phyloP scores from a whole-genome alignment of 441 rosid genomes.

The Biscutella laevigata region DNA sequence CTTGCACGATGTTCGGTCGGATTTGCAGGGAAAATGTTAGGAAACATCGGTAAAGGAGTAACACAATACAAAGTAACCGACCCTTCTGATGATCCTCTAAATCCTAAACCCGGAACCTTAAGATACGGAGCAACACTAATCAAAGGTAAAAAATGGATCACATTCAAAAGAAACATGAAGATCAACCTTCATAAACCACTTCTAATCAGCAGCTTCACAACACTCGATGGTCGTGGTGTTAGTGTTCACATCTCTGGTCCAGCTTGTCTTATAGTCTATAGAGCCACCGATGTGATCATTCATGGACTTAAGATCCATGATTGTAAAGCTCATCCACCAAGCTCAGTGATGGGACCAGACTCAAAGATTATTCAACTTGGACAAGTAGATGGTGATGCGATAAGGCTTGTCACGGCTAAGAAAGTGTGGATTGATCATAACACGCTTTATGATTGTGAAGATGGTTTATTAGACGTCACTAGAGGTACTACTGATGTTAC shows the following conservation, averaged over 20 bases:
- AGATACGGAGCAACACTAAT: constrained; percentile 55
- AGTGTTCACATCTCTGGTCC: constrained; percentile 45
- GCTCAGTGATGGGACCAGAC: constrained; percentile 53
- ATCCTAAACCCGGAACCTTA: constrained; percentile 58
- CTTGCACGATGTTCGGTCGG: constrained; percentile 59
- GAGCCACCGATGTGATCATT: constrained; percentile 57
- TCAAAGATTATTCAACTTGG: constrained; percentile 34
- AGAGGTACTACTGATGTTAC: constrained; percentile 55
- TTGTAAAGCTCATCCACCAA: constrained; percentile 41
- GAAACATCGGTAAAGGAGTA: constrained; percentile 44
- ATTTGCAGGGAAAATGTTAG: constrained; percentile 53
- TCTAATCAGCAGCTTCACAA: constrained; percentile 53
- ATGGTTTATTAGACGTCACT: constrained; percentile 74
- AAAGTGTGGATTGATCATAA: constrained; percentile 80
- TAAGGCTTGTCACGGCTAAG: constrained; percentile 49
- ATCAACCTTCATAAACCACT: constrained; percentile 46
- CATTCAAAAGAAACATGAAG: constrained; percentile 50
- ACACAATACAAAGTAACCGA: constrained; percentile 45
- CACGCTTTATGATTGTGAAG: constrained; percentile 55
- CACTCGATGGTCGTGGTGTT: constrained; percentile 63
- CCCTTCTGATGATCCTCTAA: constrained; percentile 50
- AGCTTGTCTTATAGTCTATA: constrained; percentile 48
- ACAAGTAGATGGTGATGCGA: constrained; percentile 57
- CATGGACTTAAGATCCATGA: constrained; percentile 64
- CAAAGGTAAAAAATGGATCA: constrained; percentile 58